phyloP scores from a whole-genome alignment of 495 filamentous ascomycete species.

The Neurospora sp. region DNA sequence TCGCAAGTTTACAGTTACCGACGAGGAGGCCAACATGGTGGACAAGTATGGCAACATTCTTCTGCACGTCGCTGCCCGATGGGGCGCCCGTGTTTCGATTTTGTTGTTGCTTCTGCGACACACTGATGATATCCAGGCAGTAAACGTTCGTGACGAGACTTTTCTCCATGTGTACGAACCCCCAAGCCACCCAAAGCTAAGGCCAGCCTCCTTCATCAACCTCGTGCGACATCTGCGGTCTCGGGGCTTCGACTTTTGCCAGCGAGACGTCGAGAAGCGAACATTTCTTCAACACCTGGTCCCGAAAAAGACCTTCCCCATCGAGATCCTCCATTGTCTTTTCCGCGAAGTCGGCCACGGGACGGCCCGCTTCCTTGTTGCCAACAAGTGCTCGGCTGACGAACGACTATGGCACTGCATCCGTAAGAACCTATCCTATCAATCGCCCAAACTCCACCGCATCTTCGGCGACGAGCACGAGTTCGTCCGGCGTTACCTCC shows the following conservation, averaged over 20 bases:
- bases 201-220: conserved; percentile 23
- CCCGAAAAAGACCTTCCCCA: conserved; percentile 18
- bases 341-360: conserved; percentile 24
- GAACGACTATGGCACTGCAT: conserved; percentile 24
- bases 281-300: conserved; percentile 22
- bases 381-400: conserved; percentile 17
- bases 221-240: conserved; percentile 19
- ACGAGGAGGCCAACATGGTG: conserved; percentile 20
- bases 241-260: conserved; percentile 24
- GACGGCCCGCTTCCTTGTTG: conserved; percentile 22
- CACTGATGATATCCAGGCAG: conserved; percentile 18
- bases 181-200: conserved; percentile 14
- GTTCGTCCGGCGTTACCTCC: conserved; percentile 25
- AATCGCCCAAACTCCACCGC: conserved; percentile 21
- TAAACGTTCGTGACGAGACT: conserved; percentile 25
- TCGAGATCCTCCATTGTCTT: conserved; percentile 20
- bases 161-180: conserved; percentile 25
- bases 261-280: conserved; percentile 20
- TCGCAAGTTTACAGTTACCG: conserved; percentile 17
- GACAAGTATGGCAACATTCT: conserved; percentile 25
- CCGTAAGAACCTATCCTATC: conserved; percentile 17
- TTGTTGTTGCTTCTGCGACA: conserved; percentile 20
- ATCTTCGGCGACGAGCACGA: conserved; percentile 25
- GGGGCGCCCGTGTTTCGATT: conserved; percentile 23
- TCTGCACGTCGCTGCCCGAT: conserved; percentile 22